A percentile compares a stretch with the other conserved stretches of the same genome.
Evolutionary conservation across 352 stramenopile species (phyloP).

Genomic region (Globisporangium lucens): DNA sequence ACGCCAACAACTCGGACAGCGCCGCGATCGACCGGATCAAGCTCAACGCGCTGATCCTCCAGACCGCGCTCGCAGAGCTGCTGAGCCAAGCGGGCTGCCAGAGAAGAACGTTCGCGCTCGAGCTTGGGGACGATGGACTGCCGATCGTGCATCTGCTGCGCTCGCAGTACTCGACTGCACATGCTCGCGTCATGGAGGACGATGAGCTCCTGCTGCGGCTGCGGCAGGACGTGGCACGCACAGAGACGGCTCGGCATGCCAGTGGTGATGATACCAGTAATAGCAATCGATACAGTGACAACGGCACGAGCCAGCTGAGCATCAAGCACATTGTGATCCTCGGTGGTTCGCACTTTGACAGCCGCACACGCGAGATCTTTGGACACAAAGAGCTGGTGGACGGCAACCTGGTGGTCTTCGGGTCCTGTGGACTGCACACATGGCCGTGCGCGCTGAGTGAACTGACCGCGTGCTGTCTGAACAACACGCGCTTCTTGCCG

Average conservation of each 20-base stretch:
- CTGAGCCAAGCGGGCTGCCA: slow-evolving; percentile 37
- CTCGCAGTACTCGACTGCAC: slow-evolving; percentile 43
- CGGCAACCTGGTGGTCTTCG: slow-evolving; percentile 55
- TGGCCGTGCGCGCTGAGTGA: slow-evolving; percentile 50
- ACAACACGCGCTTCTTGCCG: slow-evolving; percentile 52
- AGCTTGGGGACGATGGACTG: slow-evolving; percentile 48
- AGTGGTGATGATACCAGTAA: not conserved
- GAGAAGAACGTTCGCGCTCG: slow-evolving; percentile 45
- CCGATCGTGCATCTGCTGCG: slow-evolving; percentile 48
- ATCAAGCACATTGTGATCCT: slow-evolving; percentile 73
- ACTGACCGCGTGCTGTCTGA: slow-evolving; percentile 46
- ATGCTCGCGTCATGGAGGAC: slow-evolving; percentile 38
- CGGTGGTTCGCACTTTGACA: slow-evolving; percentile 56
- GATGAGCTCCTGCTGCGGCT: slow-evolving; percentile 52
- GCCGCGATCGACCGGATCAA: slow-evolving; percentile 47
- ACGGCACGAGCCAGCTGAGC: slow-evolving; percentile 20
- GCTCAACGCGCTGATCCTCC: slow-evolving; percentile 52
- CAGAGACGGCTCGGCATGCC: slow-evolving; percentile 13
- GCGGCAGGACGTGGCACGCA: slow-evolving; percentile 39
- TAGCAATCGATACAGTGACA: not conserved
- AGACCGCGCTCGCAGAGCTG: slow-evolving; percentile 58
- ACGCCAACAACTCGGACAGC: slow-evolving; percentile 54
- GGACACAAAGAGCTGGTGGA: slow-evolving; percentile 54
- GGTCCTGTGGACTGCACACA: slow-evolving; percentile 59
- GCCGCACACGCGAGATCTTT: slow-evolving; percentile 37